Evolutionary conservation across 495 filamentous ascomycete genomes (phyloP), one percentile per base, ranked within the genome.

Genomic region (Podospora pseudoanserina): DNA sequence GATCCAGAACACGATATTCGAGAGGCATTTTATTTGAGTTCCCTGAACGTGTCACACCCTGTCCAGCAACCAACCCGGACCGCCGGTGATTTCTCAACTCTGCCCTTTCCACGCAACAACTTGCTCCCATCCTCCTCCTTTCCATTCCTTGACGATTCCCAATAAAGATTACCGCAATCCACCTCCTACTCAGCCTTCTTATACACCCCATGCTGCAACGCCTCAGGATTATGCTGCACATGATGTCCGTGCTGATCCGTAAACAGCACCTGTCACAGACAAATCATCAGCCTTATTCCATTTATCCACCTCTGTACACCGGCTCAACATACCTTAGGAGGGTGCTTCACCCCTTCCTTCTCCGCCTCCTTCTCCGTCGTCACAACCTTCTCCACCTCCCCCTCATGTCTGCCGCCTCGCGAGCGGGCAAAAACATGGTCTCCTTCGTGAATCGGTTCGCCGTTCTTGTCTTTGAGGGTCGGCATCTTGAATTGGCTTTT

Each of bases 341-440:
- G 79, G 57, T 82, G 75, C 67, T 82, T 82, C 5, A 81, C 81
- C 2, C 75, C 74, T 34, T 74, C 78, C 55, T 71, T 62, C 59
- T 74, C 66, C 1, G 81, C 79, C 64, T 81, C 78, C 49, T 78
- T 69, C 23, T 75, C 54, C 0, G 72, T 74, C 4, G 67, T 71
- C 1, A 80, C 78, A 3, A 83, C 68, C 53, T 79, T 74, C 16
- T 83, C 76, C 30, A 81, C 79, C 34, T 78, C 69, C 9, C 80
- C 78, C 56, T 80, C 75, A 26, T 69, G 74, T 64, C 73, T 74
- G 15, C 77, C 79, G 18, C 80, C 77, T 20, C 76, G 68, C 4
- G 71, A 69, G 23, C 72, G 75, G 6, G 77, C 77, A 69, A 72
- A 80, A 9, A 81, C 78, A 4, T 68, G 66, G 58, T 80, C 79